Percentiles rank a stretch among this genome's conserved stretches.
phyloP scores from a whole-genome alignment of 2,329 filamentous ascomycete genomes.

The Colletotrichum eremochloae region DNA sequence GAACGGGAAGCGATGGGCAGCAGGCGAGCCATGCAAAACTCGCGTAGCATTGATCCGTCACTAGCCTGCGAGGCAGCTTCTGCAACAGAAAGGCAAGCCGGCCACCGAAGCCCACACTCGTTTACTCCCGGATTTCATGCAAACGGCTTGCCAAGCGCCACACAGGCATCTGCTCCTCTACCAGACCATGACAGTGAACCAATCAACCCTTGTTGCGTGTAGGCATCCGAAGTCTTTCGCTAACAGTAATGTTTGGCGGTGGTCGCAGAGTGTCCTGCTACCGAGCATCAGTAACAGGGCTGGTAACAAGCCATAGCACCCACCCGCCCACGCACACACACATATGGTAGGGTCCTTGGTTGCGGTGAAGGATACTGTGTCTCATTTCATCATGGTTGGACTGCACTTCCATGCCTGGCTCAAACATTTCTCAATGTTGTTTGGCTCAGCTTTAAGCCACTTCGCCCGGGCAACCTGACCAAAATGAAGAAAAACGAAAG shows the following conservation, averaged over 20 bases:
- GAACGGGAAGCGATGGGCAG: conserved; percentile 36
- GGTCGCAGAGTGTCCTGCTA: conserved; percentile 29
- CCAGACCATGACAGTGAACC: conserved; percentile 24
- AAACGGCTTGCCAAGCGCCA: conserved; percentile 44
- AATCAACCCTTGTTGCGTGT: conserved; percentile 27
- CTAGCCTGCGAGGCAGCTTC: conserved; percentile 45
- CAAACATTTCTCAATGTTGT: conserved; percentile 16
- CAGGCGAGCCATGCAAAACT: conserved; percentile 29
- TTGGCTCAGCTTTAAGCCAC: conserved; percentile 13
- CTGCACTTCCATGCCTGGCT: conserved; percentile 29
- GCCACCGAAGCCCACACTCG: conserved; percentile 43
- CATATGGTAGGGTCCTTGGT: conserved; percentile 4
- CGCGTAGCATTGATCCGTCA: conserved; percentile 38
- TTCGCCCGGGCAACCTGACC: neutral
- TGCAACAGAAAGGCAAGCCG: conserved; percentile 45
- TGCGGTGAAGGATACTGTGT: conserved; percentile 27
- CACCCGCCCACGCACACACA: conserved; percentile 10
- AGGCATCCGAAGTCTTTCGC: conserved; percentile 30
- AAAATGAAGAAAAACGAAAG: neutral
- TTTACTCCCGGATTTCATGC: conserved; percentile 50
- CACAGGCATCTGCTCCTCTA: conserved; percentile 12
- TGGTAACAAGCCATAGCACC: conserved; percentile 16
- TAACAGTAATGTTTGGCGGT: conserved; percentile 17
- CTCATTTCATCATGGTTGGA: conserved; percentile 39
- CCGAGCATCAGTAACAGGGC: conserved; percentile 10